Evolutionary conservation across 2,329 filamentous ascomycete species (phyloP).

Genomic region (Colletotrichum nymphaeae): DNA sequence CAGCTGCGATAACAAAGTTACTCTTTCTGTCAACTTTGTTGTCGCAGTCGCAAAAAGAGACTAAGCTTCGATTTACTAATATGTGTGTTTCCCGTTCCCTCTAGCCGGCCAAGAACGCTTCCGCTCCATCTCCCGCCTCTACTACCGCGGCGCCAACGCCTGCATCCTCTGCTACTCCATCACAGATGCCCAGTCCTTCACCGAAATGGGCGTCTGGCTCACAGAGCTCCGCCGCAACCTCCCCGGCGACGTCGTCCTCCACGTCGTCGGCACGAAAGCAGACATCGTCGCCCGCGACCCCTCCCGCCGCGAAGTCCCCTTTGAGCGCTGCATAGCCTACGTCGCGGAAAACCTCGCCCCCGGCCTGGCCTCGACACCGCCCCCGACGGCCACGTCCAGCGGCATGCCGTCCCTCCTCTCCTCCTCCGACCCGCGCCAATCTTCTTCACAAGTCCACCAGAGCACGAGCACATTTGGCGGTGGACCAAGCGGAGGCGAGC

Average conservation of each 20-base stretch:
- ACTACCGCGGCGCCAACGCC: conserved; percentile 95
- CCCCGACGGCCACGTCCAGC: conserved; percentile 66
- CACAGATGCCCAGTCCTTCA: conserved; percentile 85
- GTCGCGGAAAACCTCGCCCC: conserved; percentile 92
- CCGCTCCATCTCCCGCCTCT: conserved; percentile 91
- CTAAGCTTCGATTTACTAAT: neutral
- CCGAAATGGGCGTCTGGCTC: conserved; percentile 93
- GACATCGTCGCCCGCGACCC: conserved; percentile 92
- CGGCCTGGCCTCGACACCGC: conserved; percentile 73
- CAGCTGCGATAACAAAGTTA: neutral
- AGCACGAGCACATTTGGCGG: conserved; percentile 45
- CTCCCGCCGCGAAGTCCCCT: conserved; percentile 82
- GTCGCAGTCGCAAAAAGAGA: neutral
- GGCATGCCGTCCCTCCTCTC: conserved; percentile 42
- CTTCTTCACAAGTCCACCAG: conserved; percentile 28
- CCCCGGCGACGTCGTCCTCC: conserved; percentile 82
- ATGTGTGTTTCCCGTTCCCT: no score
- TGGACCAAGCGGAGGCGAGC: conserved; percentile 60
- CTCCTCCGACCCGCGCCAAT: conserved; percentile 38
- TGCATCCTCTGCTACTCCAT: conserved; percentile 96
- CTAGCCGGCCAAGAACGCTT: conserved; percentile 92
- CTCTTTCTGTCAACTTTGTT: neutral
- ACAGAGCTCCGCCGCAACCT: conserved; percentile 85
- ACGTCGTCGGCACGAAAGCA: conserved; percentile 94
- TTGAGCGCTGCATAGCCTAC: conserved; percentile 95